Evolutionary conservation across 257 asterid species (phyloP).

Genomic region (Gentiana dahurica): DNA sequence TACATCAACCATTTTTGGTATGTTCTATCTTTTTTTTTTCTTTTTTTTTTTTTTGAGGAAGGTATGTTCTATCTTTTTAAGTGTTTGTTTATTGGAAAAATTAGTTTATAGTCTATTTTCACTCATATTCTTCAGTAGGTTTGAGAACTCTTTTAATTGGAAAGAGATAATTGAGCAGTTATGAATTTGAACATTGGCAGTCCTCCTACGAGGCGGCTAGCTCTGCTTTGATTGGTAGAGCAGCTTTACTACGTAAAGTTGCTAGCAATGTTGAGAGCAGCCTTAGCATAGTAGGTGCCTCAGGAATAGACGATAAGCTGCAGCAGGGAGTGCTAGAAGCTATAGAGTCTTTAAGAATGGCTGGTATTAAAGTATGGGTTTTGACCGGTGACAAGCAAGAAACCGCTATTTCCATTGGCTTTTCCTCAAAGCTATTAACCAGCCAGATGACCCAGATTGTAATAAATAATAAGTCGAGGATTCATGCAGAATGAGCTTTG

Average conservation of each 20-base stretch:
- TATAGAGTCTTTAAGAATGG: conserved; percentile 74
- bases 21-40: no score
- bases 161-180: conserved; percentile 49
- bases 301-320: conserved; percentile 93
- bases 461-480: conserved; percentile 68
- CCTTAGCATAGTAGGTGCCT: conserved; percentile 64
- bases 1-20: no score
- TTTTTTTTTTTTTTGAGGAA: no score
- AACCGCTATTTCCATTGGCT: conserved; percentile 95
- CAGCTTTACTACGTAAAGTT: conserved; percentile 68
- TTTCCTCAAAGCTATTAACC: conserved; percentile 89
- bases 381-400: conserved; percentile 99
- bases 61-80: no score
- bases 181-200: conserved; percentile 84
- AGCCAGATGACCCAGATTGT: conserved; percentile 64
- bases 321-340: conserved; percentile 98
- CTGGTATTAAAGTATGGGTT: conserved; percentile 98
- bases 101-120: no score
- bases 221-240: conserved; percentile 86
- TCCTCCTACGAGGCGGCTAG: conserved; percentile 79
- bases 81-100: no score
- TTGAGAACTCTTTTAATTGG: conserved; percentile 92
- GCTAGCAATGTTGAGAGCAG: conserved; percentile 61
- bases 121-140: conserved; percentile 76
- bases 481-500: conserved; percentile 63